A percentile compares a stretch with the other conserved stretches of the same genome.
Evolutionary conservation across 352 stramenopile species (phyloP).

Genomic region (Phytophthora pistaciae): DNA sequence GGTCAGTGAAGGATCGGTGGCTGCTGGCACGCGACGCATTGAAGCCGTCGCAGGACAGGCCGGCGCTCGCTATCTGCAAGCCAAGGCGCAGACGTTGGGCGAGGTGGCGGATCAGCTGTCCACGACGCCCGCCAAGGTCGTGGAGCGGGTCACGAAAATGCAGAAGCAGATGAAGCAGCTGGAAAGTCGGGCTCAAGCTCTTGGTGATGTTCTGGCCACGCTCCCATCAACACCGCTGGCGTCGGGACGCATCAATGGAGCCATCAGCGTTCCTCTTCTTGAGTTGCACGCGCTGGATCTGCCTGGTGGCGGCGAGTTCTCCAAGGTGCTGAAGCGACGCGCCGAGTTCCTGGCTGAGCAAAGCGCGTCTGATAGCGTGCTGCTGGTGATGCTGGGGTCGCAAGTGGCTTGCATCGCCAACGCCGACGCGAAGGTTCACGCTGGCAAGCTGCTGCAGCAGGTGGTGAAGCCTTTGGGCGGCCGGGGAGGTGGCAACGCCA

Average conservation of each 20-base stretch:
- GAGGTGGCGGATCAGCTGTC: slow-evolving; percentile 63
- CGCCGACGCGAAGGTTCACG: slow-evolving; percentile 40
- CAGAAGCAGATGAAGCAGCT: slow-evolving; percentile 79
- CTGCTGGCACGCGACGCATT: slow-evolving; percentile 80
- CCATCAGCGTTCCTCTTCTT: slow-evolving; percentile 27
- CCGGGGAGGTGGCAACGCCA: slow-evolving; percentile 64
- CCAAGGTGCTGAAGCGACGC: slow-evolving; percentile 67
- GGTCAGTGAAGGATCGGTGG: slow-evolving; percentile 80
- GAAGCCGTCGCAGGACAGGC: slow-evolving; percentile 67
- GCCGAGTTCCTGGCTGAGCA: slow-evolving; percentile 62
- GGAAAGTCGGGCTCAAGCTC: slow-evolving; percentile 56
- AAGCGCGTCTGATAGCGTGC: slow-evolving; percentile 31
- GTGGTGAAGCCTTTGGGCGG: slow-evolving; percentile 62
- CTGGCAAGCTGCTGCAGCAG: slow-evolving; percentile 66
- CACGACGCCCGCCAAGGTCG: slow-evolving; percentile 68
- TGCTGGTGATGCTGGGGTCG: slow-evolving; percentile 60
- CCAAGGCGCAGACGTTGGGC: slow-evolving; percentile 59
- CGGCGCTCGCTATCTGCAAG: slow-evolving; percentile 63
- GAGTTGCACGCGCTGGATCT: slow-evolving; percentile 45
- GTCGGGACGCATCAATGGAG: slow-evolving; percentile 32
- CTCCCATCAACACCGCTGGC: slow-evolving; percentile 49
- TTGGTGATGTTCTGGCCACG: slow-evolving; percentile 59
- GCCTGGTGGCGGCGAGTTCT: slow-evolving; percentile 42
- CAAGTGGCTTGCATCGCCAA: slow-evolving; percentile 64
- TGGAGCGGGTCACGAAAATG: slow-evolving; percentile 71